Evolutionary conservation across 2,329 filamentous ascomycete genomes (phyloP).

Genomic region (Capronia americana): DNA sequence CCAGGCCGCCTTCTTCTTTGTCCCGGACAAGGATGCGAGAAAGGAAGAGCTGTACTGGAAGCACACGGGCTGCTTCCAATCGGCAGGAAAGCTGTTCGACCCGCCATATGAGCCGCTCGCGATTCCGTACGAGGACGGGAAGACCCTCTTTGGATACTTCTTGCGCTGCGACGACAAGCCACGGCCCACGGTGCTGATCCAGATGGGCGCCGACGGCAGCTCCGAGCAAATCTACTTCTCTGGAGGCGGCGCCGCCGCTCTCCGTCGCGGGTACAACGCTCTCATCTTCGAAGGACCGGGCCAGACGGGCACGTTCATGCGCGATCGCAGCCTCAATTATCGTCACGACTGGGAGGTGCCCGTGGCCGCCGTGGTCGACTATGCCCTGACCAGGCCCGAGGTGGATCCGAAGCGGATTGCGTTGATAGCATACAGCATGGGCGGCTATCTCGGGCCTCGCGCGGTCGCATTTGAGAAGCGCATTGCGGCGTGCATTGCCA

Average conservation of each 20-base stretch:
- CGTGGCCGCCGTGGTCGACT: conserved; percentile 44
- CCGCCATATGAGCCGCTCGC: conserved; percentile 22
- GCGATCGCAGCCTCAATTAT: conserved; percentile 42
- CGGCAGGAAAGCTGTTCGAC: conserved; percentile 19
- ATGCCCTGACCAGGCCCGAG: conserved; percentile 35
- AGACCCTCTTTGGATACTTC: conserved; percentile 33
- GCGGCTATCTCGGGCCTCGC: conserved; percentile 44
- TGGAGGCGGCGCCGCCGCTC: conserved; percentile 39
- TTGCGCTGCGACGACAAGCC: conserved; percentile 19
- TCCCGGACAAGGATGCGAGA: conserved; percentile 27
- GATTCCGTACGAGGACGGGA: conserved; percentile 37
- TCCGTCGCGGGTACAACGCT: conserved; percentile 44
- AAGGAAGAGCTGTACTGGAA: conserved; percentile 21
- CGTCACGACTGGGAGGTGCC: conserved; percentile 44
- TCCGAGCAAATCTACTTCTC: conserved; percentile 44
- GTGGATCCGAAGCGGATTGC: conserved; percentile 41
- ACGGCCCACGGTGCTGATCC: conserved; percentile 33
- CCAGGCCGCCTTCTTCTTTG: conserved; percentile 36
- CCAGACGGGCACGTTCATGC: conserved; percentile 41
- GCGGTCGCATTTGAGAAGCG: conserved; percentile 44
- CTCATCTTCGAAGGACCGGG: conserved; percentile 47
- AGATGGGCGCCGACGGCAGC: conserved; percentile 43
- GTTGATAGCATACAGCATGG: conserved; percentile 43
- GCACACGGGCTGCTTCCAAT: conserved; percentile 21
- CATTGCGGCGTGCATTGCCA: conserved; percentile 39